phyloP scores from a whole-genome alignment of 345 rosid species.

The Orychophragmus violaceus region DNA sequence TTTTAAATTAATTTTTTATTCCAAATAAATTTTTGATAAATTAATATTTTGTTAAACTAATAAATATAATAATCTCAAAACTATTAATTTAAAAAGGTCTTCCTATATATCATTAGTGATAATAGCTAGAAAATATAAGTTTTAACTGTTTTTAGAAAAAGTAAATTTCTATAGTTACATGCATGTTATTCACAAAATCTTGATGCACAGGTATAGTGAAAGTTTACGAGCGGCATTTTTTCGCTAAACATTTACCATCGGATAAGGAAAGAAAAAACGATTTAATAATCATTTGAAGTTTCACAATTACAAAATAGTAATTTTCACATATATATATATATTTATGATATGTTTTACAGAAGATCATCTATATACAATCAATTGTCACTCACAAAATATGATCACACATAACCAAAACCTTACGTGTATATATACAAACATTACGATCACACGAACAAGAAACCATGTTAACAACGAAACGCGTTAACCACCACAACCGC shows the following conservation, averaged over 20 bases:
- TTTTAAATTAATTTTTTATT: too few species aligned
- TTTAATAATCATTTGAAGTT: not conserved
- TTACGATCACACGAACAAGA: not conserved
- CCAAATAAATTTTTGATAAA: too few species aligned
- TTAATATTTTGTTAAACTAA: too few species aligned
- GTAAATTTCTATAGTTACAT: not conserved
- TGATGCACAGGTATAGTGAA: not conserved
- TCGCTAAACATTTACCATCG: too few species aligned
- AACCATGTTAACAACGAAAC: not conserved
- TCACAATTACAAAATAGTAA: not conserved
- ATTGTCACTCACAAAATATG: not conserved
- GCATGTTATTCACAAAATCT: not conserved
- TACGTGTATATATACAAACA: not conserved
- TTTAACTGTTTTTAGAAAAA: too few species aligned
- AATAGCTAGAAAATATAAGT: too few species aligned
- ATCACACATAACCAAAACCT: not conserved
- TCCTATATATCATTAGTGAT: not conserved
- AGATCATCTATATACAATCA: not conserved
- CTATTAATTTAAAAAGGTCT: too few species aligned
- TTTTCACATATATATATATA: not conserved
- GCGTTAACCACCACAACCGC: conserved; percentile 11
- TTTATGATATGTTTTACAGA: not conserved
- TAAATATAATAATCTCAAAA: too few species aligned
- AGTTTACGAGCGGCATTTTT: not conserved
- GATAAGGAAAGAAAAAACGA: not conserved